Evolutionary conservation across 2,329 filamentous ascomycete species (phyloP), one percentile per base, ranked within the genome.

Genomic region (Xylariaceae sp.): DNA sequence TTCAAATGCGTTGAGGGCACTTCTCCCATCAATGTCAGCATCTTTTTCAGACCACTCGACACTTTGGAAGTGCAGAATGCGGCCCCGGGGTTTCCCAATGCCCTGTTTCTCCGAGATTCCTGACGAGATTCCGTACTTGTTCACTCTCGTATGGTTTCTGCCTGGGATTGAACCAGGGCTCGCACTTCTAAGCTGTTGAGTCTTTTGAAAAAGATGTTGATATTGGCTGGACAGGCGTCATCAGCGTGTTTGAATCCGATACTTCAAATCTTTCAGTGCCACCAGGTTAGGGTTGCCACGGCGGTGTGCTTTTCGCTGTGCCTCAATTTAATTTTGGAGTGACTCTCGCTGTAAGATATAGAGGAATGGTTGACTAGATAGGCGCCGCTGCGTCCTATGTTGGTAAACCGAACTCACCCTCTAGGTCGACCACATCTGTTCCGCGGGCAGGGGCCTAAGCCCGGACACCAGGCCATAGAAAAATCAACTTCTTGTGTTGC

Each of bases 21-120:
- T 51, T 51, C 49, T 51, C 49, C 49, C 34, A 30, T 23, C 49
- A 51, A 51, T 51, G 23, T 51, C 49, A 51, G 35, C 49, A 51
- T 51, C 49, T 51, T 51, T 23, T 51, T 35, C 49, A 13, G 34
- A 5, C 23, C 11, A 5, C 30, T 51, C 13, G 49, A 35, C 13
- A 51, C n/a, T 51, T 13, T 6, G n/a, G 49, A 35, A 45, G 37
- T n/a, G 13, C 37, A 13, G 13, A 41, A 5, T 13, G 37, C 37
- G n/a, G 2, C 1, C 4, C 49, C 11, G 11, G 10, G 49, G 7
- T n/a, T n/a, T 51, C 23, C 4, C 17, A 11, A 17, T 15, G 10
- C 11, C 41, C 41, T 45, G 41, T 2, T 23, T 17, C 15, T 8
- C 15, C 47, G 15, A 30, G 15, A 9, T 2, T 23, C 15, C 15